Conservation (phyloP, 1,139 yeast genomes). For the Magnusiomyces suaveolens region DNA sequence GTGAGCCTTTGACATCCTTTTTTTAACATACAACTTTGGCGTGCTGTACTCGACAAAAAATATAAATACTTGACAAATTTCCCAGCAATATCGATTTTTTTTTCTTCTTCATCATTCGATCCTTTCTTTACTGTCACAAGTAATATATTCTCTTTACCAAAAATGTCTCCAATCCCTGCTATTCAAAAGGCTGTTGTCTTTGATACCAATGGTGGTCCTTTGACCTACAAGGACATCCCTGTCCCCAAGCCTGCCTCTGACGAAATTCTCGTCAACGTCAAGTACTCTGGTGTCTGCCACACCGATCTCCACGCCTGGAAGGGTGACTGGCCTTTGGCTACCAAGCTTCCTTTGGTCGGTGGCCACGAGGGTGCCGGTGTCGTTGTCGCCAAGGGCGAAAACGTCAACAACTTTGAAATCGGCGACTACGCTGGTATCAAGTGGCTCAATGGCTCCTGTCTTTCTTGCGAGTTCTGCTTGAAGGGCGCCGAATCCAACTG, state of each 20-base stretch:
- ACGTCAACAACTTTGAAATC: slow-evolving; percentile 58
- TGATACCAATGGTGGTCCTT: slow-evolving; percentile 57
- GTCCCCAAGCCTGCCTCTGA: slow-evolving; percentile 53
- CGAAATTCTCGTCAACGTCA: slow-evolving; percentile 52
- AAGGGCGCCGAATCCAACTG: slow-evolving; percentile 62
- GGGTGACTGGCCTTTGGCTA: slow-evolving; percentile 60
- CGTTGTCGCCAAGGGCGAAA: slow-evolving; percentile 61
- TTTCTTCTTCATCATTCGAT: not conserved
- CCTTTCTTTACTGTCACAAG: not conserved
- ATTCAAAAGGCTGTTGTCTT: slow-evolving; percentile 67
- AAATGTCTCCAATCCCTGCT: slow-evolving; percentile 39
- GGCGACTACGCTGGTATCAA: slow-evolving; percentile 76
- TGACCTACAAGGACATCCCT: slow-evolving; percentile 52
- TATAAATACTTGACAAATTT: not conserved
- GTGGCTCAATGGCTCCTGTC: slow-evolving; percentile 62
- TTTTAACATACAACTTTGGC: not conserved
- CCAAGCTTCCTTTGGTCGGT: slow-evolving; percentile 62
- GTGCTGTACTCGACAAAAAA: not conserved
- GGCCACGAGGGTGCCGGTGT: slow-evolving; percentile 88
- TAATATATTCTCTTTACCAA: not conserved
- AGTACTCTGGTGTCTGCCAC: slow-evolving; percentile 61
- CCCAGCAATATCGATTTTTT: not conserved
- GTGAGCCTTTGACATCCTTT: not conserved
- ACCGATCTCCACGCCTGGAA: slow-evolving; percentile 65
- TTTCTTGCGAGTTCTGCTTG: slow-evolving; percentile 64